Percentiles rank a stretch among this genome's conserved stretches.
phyloP scores from a whole-genome alignment of 2,329 filamentous ascomycete species.

The Fusarium sp. region DNA sequence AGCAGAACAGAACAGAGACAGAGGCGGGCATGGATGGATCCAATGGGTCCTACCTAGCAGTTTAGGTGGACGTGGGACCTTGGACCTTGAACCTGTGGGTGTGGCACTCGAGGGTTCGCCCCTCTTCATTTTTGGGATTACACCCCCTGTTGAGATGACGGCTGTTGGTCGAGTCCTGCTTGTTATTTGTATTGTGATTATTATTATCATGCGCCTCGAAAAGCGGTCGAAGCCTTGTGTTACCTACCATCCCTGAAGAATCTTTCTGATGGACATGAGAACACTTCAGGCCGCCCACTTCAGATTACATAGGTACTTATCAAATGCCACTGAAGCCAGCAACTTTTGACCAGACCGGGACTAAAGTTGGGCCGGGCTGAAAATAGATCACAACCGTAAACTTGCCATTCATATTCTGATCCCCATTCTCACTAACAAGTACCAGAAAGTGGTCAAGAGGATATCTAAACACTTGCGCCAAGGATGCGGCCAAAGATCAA shows the following conservation, averaged over 20 bases:
- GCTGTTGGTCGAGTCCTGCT: constrained; percentile 38
- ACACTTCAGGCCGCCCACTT: background rate
- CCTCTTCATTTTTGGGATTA: constrained; percentile 22
- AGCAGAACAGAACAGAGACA: too few species aligned
- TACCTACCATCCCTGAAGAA: constrained; percentile 33
- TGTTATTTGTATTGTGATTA: constrained; percentile 29
- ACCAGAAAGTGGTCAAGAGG: background rate
- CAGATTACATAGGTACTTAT: background rate
- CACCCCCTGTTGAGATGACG: constrained; percentile 38
- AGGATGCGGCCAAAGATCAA: constrained; percentile 5
- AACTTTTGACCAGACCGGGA: background rate
- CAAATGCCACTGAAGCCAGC: background rate
- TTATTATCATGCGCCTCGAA: constrained; percentile 38
- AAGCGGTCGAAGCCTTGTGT: constrained; percentile 39
- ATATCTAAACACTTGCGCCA: background rate
- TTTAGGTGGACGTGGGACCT: constrained; percentile 11
- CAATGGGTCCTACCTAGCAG: constrained; percentile 9
- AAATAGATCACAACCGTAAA: background rate
- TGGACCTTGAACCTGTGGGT: constrained; percentile 37
- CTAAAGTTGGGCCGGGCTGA: background rate
- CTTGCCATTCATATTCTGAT: background rate
- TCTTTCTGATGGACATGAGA: background rate
- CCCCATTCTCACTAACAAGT: background rate
- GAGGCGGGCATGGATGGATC: background rate
- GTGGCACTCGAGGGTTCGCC: constrained; percentile 37